Conservation (phyloP, 345 rosid genomes). For the Geranium rotundifolium region DNA sequence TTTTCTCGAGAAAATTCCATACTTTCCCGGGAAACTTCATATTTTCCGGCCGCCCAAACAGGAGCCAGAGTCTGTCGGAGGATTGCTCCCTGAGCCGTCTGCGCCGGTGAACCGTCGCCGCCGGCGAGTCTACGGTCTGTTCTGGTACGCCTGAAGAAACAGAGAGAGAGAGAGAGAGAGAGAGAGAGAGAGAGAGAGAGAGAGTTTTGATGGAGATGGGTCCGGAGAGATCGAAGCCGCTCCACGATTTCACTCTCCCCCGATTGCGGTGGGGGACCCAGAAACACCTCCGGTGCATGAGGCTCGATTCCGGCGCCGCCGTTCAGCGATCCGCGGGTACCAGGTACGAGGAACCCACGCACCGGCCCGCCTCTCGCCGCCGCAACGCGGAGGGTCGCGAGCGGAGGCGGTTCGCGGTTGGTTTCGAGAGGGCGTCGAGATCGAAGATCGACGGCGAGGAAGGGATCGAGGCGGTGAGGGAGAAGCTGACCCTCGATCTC, state of each 20-base stretch:
- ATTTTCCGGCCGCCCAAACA: no score
- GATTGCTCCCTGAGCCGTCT: no score
- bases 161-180: conserved; percentile 9
- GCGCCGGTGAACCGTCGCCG: no score
- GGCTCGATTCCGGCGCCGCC: conserved; percentile 13
- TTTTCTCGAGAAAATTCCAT: no score
- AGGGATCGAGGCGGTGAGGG: conserved; percentile 46
- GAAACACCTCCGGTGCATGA: conserved; percentile 35
- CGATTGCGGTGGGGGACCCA: conserved; percentile 41
- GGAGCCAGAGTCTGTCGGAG: no score
- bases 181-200: no score
- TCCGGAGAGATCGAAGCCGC: conserved; percentile 38
- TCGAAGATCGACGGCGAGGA: conserved; percentile 13
- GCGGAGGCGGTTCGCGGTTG: conserved; percentile 8
- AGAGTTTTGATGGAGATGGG: conserved; percentile 30
- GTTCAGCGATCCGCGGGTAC: conserved; percentile 6
- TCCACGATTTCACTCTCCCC: conserved; percentile 44
- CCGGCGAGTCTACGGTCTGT: background rate
- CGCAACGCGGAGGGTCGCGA: conserved; percentile 8
- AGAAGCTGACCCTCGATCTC: conserved; percentile 45
- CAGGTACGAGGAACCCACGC: background rate
- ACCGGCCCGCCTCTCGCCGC: background rate
- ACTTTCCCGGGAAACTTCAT: no score
- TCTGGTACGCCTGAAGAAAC: conserved; percentile 3
- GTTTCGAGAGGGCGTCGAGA: conserved; percentile 11